Percentiles rank a stretch among this genome's conserved stretches.
phyloP scores from a whole-genome alignment of 148 eudicot species.

The Agrostemma githago region DNA sequence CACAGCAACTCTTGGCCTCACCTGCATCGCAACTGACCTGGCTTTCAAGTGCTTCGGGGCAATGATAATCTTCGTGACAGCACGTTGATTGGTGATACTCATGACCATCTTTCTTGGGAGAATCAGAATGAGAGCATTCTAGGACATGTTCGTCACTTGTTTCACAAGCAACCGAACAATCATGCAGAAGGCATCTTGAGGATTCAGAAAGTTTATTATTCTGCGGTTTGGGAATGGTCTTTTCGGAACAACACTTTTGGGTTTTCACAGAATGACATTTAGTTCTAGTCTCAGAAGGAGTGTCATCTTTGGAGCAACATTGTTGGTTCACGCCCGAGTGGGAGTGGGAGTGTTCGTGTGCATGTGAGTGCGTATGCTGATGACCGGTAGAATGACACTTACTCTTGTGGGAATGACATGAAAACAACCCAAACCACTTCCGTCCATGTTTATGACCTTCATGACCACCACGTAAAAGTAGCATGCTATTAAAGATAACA shows the following conservation, averaged over 20 bases:
- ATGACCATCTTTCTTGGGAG: neutral
- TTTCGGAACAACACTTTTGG: neutral
- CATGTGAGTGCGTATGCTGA: neutral
- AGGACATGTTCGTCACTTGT: neutral
- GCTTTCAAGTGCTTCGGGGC: slow-evolving; percentile 23
- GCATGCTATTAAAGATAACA: slow-evolving; percentile 87
- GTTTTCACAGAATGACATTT: neutral
- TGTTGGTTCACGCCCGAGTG: slow-evolving; percentile 15
- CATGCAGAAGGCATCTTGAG: slow-evolving; percentile 13
- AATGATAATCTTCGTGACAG: slow-evolving; percentile 23
- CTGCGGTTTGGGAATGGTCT: neutral
- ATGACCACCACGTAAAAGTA: slow-evolving; percentile 43
- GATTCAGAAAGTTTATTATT: neutral
- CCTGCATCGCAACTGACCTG: slow-evolving; percentile 9
- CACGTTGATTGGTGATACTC: slow-evolving; percentile 3
- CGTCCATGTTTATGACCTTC: slow-evolving; percentile 17
- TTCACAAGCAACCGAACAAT: slow-evolving; percentile 3
- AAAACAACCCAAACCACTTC: slow-evolving; percentile 21
- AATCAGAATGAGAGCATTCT: slow-evolving; percentile 6
- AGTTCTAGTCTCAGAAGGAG: slow-evolving; percentile 7
- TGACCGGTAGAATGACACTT: slow-evolving; percentile 24
- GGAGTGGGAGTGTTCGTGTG: no score
- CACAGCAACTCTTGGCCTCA: neutral
- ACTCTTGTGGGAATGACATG: slow-evolving; percentile 34
- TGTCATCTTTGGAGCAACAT: slow-evolving; percentile 16